Evolutionary conservation across 345 rosid genomes (phyloP).

Genomic region (Hevea brasiliensis): DNA sequence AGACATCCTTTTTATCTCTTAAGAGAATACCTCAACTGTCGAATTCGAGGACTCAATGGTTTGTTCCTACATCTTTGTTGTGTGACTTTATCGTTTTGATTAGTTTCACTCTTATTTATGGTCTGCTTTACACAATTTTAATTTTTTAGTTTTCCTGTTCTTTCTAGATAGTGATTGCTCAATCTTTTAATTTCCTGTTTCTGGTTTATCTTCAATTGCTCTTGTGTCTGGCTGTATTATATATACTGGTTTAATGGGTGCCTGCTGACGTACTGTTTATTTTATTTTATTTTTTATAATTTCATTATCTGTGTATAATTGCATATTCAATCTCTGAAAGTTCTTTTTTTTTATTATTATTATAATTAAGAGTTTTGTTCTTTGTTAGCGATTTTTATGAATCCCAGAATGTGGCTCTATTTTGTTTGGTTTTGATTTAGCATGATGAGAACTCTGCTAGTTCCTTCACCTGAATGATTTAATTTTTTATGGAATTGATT

Average conservation of each 20-base stretch:
- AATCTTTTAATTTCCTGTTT: no score
- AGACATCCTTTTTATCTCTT: neutral
- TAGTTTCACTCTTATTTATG: neutral
- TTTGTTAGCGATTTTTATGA: neutral
- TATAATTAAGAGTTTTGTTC: neutral
- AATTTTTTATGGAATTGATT: neutral
- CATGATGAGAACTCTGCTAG: no score
- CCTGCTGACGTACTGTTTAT: neutral
- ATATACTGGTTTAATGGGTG: neutral
- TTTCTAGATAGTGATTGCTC: neutral
- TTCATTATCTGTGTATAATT: neutral
- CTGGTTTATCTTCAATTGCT: neutral
- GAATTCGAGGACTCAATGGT: neutral
- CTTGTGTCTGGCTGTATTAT: no score
- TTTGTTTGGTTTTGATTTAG: slow-evolving; percentile 8
- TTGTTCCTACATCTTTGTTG: neutral
- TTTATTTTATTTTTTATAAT: neutral
- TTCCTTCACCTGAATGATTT: neutral
- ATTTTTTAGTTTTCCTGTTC: neutral
- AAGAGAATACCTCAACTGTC: neutral
- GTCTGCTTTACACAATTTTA: neutral
- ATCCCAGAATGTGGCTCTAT: neutral
- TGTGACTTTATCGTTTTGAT: neutral
- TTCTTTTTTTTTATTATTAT: no score
- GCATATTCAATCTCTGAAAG: neutral